phyloP scores from a whole-genome alignment of 257 asterid species.

The Cinchona pubescens region DNA sequence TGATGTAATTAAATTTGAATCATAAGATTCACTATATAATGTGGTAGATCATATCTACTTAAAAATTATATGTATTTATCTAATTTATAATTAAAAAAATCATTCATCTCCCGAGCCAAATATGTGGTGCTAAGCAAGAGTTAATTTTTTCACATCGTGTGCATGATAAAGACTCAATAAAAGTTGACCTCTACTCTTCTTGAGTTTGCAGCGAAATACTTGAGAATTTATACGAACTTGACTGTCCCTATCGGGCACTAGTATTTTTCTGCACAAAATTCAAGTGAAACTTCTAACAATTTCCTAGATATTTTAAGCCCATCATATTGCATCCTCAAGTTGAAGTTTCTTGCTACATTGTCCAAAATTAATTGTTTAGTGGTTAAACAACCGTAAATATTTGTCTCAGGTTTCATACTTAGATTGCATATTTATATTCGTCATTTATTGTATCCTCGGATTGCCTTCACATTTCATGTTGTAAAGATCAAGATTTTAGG shows the following conservation, averaged over 20 bases:
- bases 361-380: not conserved
- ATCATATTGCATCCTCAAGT: not conserved
- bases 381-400: not conserved
- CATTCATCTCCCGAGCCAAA: not conserved
- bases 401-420: not conserved
- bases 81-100: too few species aligned
- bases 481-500: not conserved
- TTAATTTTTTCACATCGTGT: not conserved
- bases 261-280: too few species aligned
- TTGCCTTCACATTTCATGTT: not conserved
- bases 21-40: too few species aligned
- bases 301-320: not conserved
- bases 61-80: too few species aligned
- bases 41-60: too few species aligned
- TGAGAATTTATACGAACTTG: too few species aligned
- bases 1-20: too few species aligned
- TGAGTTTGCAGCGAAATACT: too few species aligned
- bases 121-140: not conserved
- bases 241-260: too few species aligned
- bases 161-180: too few species aligned
- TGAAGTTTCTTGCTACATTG: not conserved
- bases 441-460: not conserved
- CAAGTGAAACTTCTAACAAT: not conserved
- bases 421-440: too few species aligned
- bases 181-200: too few species aligned